phyloP scores from a whole-genome alignment of 768 basidiomycete genomes.

The Mycena olivaceomarginata region DNA sequence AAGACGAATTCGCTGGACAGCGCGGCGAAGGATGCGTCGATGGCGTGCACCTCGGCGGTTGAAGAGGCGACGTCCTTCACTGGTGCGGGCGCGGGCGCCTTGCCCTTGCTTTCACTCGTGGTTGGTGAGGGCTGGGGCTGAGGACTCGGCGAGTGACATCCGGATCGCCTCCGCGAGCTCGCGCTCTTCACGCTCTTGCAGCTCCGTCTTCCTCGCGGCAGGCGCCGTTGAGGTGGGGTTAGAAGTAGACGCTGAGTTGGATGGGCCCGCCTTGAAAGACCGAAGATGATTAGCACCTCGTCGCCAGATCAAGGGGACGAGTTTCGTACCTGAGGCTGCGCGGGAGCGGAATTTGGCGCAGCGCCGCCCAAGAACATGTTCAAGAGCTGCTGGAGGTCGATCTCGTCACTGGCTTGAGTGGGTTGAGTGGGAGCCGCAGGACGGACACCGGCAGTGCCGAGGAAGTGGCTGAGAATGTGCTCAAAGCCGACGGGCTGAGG shows the following conservation, averaged over 20 bases:
- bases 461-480: slow-evolving; percentile 24
- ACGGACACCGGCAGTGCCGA: not conserved
- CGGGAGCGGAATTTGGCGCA: not conserved
- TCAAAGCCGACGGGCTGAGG: slow-evolving; percentile 2
- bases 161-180: slow-evolving; percentile 65
- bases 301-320: not conserved
- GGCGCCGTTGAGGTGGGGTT: slow-evolving; percentile 6
- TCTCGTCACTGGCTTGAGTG: not conserved
- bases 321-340: slow-evolving; percentile 11
- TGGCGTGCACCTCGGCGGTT: slow-evolving; percentile 60
- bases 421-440: too few relatives aligned
- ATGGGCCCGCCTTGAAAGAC: not conserved
- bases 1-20: slow-evolving; percentile 59
- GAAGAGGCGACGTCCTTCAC: slow-evolving; percentile 57
- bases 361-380: slow-evolving; percentile 35
- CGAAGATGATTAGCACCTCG: not conserved
- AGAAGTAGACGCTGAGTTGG: not conserved
- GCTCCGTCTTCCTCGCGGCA: slow-evolving; percentile 36
- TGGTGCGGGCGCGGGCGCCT: slow-evolving; percentile 49
- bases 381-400: slow-evolving; percentile 36
- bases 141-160: slow-evolving; percentile 54
- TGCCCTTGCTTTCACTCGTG: slow-evolving; percentile 57
- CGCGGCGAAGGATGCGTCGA: slow-evolving; percentile 55
- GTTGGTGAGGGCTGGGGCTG: not conserved
- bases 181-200: slow-evolving; percentile 52